Evolutionary conservation across 345 rosid species (phyloP).

Genomic region (Dovyalis caffra): DNA sequence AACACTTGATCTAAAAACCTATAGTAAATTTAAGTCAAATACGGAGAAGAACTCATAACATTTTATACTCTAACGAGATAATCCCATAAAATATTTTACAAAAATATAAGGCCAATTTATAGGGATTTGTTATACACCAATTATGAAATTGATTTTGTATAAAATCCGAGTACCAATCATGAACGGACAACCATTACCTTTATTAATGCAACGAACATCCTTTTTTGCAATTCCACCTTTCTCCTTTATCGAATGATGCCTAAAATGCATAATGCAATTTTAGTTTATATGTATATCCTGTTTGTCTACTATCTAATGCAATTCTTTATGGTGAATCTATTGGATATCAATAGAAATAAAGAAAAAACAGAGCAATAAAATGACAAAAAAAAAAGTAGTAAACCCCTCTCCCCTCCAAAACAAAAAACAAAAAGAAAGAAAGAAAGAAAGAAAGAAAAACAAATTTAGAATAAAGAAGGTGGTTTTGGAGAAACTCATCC

Average conservation of each 20-base stretch:
- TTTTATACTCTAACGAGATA: not conserved
- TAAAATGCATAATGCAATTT: not conserved
- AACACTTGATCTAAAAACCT: not conserved
- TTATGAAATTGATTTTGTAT: too few relatives aligned
- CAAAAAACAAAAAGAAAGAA: too few relatives aligned
- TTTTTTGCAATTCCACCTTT: not conserved
- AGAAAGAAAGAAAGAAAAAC: too few relatives aligned
- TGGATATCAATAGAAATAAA: too few relatives aligned
- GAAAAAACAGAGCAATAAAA: not conserved
- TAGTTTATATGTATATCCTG: not conserved
- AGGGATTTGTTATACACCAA: not conserved
- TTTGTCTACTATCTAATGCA: not conserved
- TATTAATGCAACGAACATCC: not conserved
- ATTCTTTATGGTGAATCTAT: not conserved
- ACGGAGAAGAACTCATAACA: not conserved
- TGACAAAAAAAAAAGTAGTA: not conserved
- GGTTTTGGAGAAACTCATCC: not conserved
- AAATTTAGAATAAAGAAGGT: not conserved
- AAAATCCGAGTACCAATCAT: not conserved
- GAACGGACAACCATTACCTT: not conserved
- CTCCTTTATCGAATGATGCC: not conserved
- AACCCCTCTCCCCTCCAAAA: too few relatives aligned
- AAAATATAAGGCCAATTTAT: too few relatives aligned
- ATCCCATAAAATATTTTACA: too few relatives aligned
- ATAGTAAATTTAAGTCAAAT: not conserved